These are phyloP conservation scores for Asterophora lycoperdoides DNA, from an alignment of 768 basidiomycete genomes.

Conservation along the genomic window DNA sequence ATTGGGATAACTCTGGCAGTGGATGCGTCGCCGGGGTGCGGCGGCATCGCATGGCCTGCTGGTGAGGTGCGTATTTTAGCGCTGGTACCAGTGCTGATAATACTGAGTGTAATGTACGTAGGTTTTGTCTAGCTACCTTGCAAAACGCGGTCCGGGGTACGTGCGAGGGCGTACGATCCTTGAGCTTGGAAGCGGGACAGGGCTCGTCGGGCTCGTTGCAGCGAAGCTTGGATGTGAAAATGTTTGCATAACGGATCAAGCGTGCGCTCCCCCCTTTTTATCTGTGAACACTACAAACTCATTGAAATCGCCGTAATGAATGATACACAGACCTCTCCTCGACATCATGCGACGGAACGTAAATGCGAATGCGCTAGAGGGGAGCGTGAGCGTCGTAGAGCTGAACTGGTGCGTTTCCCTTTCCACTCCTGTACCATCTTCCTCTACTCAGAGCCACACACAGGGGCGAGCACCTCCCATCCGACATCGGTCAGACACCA, in stretches of 20 bases:
- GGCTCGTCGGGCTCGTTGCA: constrained; percentile 85
- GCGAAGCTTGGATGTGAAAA: constrained; percentile 50
- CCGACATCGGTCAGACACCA: constrained; percentile 29
- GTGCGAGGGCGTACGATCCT: constrained; percentile 58
- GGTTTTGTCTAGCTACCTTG: constrained; percentile 78
- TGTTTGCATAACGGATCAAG: constrained; percentile 89
- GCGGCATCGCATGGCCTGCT: constrained; percentile 90
- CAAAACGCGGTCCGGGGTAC: constrained; percentile 45
- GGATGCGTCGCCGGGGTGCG: constrained; percentile 85
- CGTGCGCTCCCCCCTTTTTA: constrained; percentile 47
- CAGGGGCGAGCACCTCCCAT: constrained; percentile 66
- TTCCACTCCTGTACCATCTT: constrained; percentile 4
- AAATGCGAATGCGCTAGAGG: constrained; percentile 52
- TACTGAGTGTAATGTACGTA: constrained; percentile 25
- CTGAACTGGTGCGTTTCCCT: constrained; percentile 67
- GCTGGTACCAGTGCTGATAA: neutral
- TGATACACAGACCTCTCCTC: constrained; percentile 57
- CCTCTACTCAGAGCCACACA: constrained; percentile 9
- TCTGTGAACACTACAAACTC: neutral
- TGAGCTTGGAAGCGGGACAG: constrained; percentile 90
- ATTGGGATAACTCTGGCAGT: constrained; percentile 53
- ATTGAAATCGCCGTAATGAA: constrained; percentile 9
- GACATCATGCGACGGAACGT: constrained; percentile 78
- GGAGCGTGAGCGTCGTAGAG: constrained; percentile 56
- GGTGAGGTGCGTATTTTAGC: constrained; percentile 61